Conservation (phyloP, 2,329 filamentous ascomycete species). For the Aspergillus costaricaensis region DNA sequence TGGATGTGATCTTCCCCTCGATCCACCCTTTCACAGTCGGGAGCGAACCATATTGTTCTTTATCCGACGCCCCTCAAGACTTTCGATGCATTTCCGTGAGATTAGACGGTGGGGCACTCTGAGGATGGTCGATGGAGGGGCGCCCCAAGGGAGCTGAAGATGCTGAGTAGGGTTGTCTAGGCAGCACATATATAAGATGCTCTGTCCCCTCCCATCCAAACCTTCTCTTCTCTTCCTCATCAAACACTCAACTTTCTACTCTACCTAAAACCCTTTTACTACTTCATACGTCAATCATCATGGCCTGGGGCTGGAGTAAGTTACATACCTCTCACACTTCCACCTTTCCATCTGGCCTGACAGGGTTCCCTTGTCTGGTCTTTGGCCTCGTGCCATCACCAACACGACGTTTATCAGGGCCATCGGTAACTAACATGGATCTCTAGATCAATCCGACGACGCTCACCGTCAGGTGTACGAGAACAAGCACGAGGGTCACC, state of each 20-base stretch:
- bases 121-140: slow-evolving; percentile 1
- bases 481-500: slow-evolving; percentile 59
- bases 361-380: neutral
- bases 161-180: slow-evolving; percentile 3
- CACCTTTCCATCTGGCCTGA: neutral
- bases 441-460: slow-evolving; percentile 53
- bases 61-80: neutral
- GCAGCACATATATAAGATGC: slow-evolving; percentile 7
- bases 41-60: neutral
- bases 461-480: slow-evolving; percentile 59
- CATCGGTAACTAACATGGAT: neutral
- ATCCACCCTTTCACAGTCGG: neutral
- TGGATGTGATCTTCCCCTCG: slow-evolving; percentile 6
- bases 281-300: slow-evolving; percentile 25
- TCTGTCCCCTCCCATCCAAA: neutral
- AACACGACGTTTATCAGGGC: neutral
- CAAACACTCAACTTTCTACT: slow-evolving; percentile 6
- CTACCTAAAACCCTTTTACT: neutral
- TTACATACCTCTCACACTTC: slow-evolving; percentile 4
- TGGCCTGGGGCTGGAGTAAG: slow-evolving; percentile 41
- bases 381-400: neutral
- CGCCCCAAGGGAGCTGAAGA: slow-evolving; percentile 1
- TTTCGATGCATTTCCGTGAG: slow-evolving; percentile 1
- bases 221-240: neutral
- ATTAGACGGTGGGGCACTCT: slow-evolving; percentile 1